Evolutionary conservation across 768 basidiomycete genomes (phyloP), one percentile per base, ranked within the genome.

Genomic region (Suillus cothurnatus): DNA sequence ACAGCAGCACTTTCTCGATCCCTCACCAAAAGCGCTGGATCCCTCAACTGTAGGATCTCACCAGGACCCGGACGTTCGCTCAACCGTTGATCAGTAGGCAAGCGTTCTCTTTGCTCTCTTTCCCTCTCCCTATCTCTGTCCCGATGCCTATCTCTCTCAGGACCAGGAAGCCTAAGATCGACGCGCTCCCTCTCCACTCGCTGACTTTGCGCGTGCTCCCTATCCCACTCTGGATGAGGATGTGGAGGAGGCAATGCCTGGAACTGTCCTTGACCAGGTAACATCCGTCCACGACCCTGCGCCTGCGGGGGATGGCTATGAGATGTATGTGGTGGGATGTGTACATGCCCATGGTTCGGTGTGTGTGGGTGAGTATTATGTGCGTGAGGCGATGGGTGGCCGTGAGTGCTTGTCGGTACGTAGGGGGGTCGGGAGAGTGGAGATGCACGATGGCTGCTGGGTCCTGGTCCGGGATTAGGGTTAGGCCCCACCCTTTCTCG

Each of bases 211-310:
- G 47, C 6, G 23, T 74, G 72, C 26, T 76, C 74, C 57, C 72
- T 68, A 14, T 75, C 74, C 38, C 14, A 65, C 62, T 76, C 76
- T 21, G 61, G 39, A 1, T 71, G 67, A 31, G 68, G 67, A n/a
- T 67, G 59, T 0, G 58, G 34, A 19, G n/a, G 31, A 32, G 74
- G 71, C 43, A 71, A 70, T 0, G 70, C 38, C 50, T 74, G 76
- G 63, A 76, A 77, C 47, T 76, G 73, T 47, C 76, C 71, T 52
- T 77, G 75, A 5, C 76, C 75, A 0, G 76, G 75, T 1, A 64
- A 19, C 31, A 38, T 34, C 6, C 43, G 41, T 12, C 58, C 65
- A 32, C 66, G 71, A 8, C 41, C 66, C 31, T 76, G 74, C 3
- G 63, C n/a, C 38, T 67, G 70, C 17, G 70, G 55, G 34, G 55